These are phyloP conservation scores for Penicillium sp. DNA, from an alignment of 2,329 filamentous ascomycete genomes.

Conservation along the genomic window DNA sequence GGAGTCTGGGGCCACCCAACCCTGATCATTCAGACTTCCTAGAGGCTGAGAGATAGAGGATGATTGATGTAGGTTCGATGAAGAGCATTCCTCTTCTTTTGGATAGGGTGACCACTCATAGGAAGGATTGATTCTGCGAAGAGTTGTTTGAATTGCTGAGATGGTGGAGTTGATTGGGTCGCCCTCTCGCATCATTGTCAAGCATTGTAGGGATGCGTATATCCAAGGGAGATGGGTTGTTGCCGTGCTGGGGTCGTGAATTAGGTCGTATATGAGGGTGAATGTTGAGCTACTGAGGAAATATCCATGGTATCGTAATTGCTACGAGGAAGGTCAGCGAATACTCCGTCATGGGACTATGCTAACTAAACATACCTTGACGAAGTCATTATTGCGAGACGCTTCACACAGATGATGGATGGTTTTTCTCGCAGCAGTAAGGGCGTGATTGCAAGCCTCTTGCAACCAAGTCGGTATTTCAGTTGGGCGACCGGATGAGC, in stretches of 20 bases:
- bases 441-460: conserved; percentile 48
- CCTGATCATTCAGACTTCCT: not conserved
- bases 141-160: conserved; percentile 37
- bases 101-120: conserved; percentile 33
- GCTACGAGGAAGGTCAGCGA: conserved; percentile 31
- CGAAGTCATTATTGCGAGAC: conserved; percentile 46
- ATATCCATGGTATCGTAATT: conserved; percentile 51
- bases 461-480: conserved; percentile 47
- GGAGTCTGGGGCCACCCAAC: not conserved
- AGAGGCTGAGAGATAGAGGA: not conserved
- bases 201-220: conserved; percentile 42
- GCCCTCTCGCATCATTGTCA: conserved; percentile 42
- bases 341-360: not conserved
- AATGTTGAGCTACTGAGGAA: conserved; percentile 50
- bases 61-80: not conserved
- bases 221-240: conserved; percentile 50
- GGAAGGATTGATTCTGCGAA: conserved; percentile 37
- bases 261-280: conserved; percentile 49
- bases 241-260: conserved; percentile 45
- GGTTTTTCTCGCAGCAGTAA: conserved; percentile 48
- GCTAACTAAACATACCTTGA: conserved; percentile 38
- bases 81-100: not conserved
- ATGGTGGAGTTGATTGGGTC: conserved; percentile 37
- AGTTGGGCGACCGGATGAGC: conserved; percentile 23
- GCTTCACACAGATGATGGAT: conserved; percentile 49